Conservation (phyloP, 352 stramenopile species). For the Globisporangium polare region DNA sequence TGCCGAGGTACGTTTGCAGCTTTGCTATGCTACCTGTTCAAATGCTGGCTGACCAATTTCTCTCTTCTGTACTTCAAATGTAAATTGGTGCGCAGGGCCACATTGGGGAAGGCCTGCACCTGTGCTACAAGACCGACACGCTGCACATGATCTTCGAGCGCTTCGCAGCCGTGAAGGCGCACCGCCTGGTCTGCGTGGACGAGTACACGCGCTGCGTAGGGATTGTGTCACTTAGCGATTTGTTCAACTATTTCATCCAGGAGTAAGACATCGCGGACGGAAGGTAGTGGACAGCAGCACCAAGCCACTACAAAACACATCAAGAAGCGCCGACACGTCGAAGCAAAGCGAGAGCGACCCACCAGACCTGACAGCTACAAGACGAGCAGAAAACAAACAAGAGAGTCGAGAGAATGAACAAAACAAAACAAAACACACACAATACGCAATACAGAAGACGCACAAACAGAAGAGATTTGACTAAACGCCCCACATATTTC, state of each 20-base stretch:
- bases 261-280: constrained; percentile 25
- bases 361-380: background rate
- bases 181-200: constrained; percentile 84
- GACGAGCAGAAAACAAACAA: constrained; percentile 2
- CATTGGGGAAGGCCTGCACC: constrained; percentile 72
- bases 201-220: constrained; percentile 79
- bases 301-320: background rate
- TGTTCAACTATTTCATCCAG: constrained; percentile 91
- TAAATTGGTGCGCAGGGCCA: constrained; percentile 43
- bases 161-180: constrained; percentile 82
- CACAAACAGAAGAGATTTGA: constrained; percentile 7
- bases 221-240: constrained; percentile 83
- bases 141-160: constrained; percentile 89
- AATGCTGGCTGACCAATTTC: background rate
- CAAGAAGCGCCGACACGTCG: background rate
- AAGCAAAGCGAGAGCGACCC: background rate
- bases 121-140: constrained; percentile 88
- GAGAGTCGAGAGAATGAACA: background rate
- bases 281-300: background rate
- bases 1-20: constrained; percentile 49
- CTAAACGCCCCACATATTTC: background rate
- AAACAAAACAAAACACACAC: too few species aligned
- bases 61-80: background rate
- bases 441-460: constrained; percentile 14
- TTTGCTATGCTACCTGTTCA: background rate